Percentiles rank a stretch among this genome's conserved stretches.
phyloP scores from a whole-genome alignment of 345 rosid genomes.

The Heritiera littoralis region DNA sequence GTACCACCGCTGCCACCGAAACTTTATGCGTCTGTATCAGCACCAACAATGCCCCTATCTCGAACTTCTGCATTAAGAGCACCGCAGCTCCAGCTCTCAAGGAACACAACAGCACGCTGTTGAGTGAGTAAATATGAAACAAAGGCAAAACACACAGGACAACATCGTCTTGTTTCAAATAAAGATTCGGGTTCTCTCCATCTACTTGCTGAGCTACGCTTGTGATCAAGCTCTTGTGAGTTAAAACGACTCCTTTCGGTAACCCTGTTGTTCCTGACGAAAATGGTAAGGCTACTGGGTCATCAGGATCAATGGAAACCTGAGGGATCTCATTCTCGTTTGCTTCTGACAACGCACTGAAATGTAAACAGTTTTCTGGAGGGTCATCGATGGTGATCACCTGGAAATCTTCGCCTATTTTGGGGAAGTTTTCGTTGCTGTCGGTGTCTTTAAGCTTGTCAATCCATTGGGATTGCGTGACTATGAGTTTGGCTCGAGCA shows the following conservation, averaged over 20 bases:
- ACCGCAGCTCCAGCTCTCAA: slow-evolving; percentile 69
- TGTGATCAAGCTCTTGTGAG: slow-evolving; percentile 77
- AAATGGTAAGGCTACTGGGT: slow-evolving; percentile 79
- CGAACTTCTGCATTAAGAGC: slow-evolving; percentile 85
- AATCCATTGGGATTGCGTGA: slow-evolving; percentile 69
- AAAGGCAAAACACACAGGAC: slow-evolving; percentile 81
- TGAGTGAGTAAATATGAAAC: slow-evolving; percentile 80
- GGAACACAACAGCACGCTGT: slow-evolving; percentile 67
- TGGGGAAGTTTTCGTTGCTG: neutral
- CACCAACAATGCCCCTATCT: slow-evolving; percentile 67
- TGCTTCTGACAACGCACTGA: slow-evolving; percentile 46
- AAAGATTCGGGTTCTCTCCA: slow-evolving; percentile 84
- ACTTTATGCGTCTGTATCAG: slow-evolving; percentile 69
- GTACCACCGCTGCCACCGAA: slow-evolving; percentile 81
- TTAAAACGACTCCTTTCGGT: slow-evolving; percentile 84
- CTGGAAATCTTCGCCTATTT: slow-evolving; percentile 44
- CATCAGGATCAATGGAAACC: slow-evolving; percentile 45
- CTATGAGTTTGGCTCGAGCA: slow-evolving; percentile 58
- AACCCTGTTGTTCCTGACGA: slow-evolving; percentile 94
- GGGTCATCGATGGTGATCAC: slow-evolving; percentile 66
- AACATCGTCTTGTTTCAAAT: slow-evolving; percentile 56
- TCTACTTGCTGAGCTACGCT: slow-evolving; percentile 97
- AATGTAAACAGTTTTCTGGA: slow-evolving; percentile 66
- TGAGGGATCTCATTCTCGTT: slow-evolving; percentile 36
- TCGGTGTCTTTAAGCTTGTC: slow-evolving; percentile 46